Percentiles rank a stretch among this genome's conserved stretches.
phyloP scores from a whole-genome alignment of 768 basidiomycete species.

The Termitomyces sp. region DNA sequence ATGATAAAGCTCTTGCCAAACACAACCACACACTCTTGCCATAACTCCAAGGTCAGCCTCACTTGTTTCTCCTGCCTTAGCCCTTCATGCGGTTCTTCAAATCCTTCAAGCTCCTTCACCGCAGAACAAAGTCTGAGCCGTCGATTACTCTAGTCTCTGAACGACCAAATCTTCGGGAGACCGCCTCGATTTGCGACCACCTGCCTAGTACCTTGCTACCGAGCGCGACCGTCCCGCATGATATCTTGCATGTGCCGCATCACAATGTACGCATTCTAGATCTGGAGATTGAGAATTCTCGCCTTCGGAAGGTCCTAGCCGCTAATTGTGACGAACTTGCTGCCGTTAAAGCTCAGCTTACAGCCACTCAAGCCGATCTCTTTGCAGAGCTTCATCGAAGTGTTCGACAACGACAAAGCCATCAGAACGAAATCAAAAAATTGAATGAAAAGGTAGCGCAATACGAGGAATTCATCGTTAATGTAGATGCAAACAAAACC shows the following conservation, averaged over 20 bases:
- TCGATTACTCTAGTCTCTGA: conserved; percentile 27
- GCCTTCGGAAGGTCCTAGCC: conserved; percentile 1
- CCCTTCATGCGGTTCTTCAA: conserved; percentile 41
- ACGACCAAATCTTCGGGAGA: conserved; percentile 8
- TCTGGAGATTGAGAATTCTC: conserved; percentile 9
- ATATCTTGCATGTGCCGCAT: conserved; percentile 1
- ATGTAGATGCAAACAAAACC: not conserved
- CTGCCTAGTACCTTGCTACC: conserved; percentile 10
- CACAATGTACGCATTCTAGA: conserved; percentile 10
- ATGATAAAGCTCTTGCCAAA: conserved; percentile 13
- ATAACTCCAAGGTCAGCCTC: conserved; percentile 4
- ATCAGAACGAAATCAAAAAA: conserved; percentile 6
- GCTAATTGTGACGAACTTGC: conserved; percentile 4
- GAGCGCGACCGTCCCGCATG: conserved; percentile 10
- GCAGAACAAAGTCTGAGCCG: conserved; percentile 41
- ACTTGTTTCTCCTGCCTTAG: not conserved
- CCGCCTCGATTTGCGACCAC: conserved; percentile 10
- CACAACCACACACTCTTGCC: conserved; percentile 2
- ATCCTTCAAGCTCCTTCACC: conserved; percentile 38
- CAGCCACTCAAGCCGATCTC: conserved; percentile 10
- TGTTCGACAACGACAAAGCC: conserved; percentile 4
- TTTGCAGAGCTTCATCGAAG: conserved; percentile 14
- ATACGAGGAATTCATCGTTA: conserved; percentile 6
- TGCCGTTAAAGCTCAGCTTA: conserved; percentile 8
- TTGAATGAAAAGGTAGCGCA: conserved; percentile 7